Conservation (phyloP, 768 basidiomycete species). For the Lentinula sp. region DNA sequence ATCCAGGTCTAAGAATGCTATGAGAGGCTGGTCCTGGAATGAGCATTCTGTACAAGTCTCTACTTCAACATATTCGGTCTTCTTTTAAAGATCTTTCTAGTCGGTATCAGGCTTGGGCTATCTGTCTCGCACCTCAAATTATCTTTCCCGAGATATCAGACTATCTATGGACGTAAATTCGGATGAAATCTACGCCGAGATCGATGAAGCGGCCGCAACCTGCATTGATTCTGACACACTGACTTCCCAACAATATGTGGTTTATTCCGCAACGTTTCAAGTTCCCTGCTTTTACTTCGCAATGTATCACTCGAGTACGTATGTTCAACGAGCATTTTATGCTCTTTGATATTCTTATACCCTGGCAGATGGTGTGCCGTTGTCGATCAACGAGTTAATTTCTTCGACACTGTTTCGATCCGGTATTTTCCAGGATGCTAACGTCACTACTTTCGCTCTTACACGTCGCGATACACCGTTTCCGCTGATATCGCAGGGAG, state of each 20-base stretch:
- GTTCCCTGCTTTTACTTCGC: conserved; percentile 85
- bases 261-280: conserved; percentile 72
- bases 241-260: conserved; percentile 58
- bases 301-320: conserved; percentile 63
- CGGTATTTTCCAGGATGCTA: conserved; percentile 33
- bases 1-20: conserved; percentile 9
- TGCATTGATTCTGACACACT: conserved; percentile 24
- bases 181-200: conserved; percentile 16
- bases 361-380: conserved; percentile 54
- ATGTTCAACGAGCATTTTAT: not conserved
- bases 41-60: conserved; percentile 45
- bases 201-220: conserved; percentile 34
- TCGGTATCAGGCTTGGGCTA: conserved; percentile 36
- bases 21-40: conserved; percentile 52
- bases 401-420: conserved; percentile 55
- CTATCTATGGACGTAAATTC: conserved; percentile 10
- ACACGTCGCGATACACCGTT: conserved; percentile 47
- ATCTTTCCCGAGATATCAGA: conserved; percentile 13
- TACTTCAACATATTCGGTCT: conserved; percentile 5
- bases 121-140: conserved; percentile 32
- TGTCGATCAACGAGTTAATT: conserved; percentile 52
- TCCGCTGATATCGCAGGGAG: conserved; percentile 80
- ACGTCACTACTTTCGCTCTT: conserved; percentile 49
- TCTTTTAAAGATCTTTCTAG: conserved; percentile 18
- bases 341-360: not conserved